phyloP scores from a whole-genome alignment of 192 early-diverging fungal genomes.

The Chytriomyces confervae region DNA sequence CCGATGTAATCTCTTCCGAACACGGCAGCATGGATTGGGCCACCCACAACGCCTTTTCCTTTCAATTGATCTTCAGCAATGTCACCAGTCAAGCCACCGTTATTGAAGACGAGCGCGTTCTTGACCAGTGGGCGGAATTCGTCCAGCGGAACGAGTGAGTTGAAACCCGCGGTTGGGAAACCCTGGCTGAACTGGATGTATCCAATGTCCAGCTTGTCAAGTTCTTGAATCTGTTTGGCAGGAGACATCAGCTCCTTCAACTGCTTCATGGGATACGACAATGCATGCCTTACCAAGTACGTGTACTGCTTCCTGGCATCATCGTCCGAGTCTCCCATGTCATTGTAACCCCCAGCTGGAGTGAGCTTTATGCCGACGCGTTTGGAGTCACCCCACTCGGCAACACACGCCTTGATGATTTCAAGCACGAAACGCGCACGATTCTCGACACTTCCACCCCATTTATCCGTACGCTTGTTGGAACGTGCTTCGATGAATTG shows the following conservation, averaged over 20 bases:
- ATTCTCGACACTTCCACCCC: conserved; percentile 87
- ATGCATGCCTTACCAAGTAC: conserved; percentile 28
- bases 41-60: not conserved
- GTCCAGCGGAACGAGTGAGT: not conserved
- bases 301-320: conserved; percentile 31
- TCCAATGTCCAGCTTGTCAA: conserved; percentile 29
- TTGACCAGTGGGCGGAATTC: conserved; percentile 19
- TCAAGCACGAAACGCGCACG: conserved; percentile 55
- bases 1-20: conserved; percentile 20
- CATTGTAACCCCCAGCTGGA: conserved; percentile 39
- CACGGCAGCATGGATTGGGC: conserved; percentile 17
- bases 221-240: conserved; percentile 16
- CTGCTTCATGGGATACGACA: not conserved
- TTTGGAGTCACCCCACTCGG: conserved; percentile 1
- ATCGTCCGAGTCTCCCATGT: conserved; percentile 41
- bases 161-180: not conserved
- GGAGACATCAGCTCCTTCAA: not conserved
- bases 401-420: conserved; percentile 48
- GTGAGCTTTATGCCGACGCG: too few relatives aligned
- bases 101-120: conserved; percentile 15
- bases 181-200: conserved; percentile 24
- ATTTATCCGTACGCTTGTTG: conserved; percentile 70
- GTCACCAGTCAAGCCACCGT: conserved; percentile 10
- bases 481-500: conserved; percentile 26
- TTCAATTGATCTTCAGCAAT: conserved; percentile 5